Conservation (phyloP, 257 asterid genomes). For the Fraxinus anomala region DNA sequence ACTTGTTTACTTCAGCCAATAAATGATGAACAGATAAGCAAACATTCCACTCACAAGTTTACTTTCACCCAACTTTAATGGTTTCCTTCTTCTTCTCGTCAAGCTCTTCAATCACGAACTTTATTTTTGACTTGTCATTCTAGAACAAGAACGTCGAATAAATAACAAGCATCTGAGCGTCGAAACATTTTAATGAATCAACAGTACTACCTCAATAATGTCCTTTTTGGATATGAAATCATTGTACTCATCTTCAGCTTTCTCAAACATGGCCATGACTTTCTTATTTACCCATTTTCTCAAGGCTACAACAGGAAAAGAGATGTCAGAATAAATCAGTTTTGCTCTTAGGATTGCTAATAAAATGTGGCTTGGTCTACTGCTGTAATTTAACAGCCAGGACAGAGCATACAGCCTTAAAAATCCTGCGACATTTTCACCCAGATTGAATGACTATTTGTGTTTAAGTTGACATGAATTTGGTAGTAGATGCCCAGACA, state of each 20-base stretch:
- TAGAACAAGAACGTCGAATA: constrained; percentile 34
- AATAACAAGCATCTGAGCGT: constrained; percentile 25
- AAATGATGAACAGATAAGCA: constrained; percentile 3
- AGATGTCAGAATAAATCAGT: constrained; percentile 19
- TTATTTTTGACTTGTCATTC: constrained; percentile 92
- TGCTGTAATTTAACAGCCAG: neutral
- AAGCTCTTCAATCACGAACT: constrained; percentile 94
- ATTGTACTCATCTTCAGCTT: constrained; percentile 96
- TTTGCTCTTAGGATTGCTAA: neutral
- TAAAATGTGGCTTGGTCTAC: too few relatives aligned
- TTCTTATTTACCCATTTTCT: constrained; percentile 96
- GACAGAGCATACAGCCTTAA: neutral
- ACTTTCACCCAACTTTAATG: constrained; percentile 91
- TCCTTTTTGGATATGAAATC: constrained; percentile 90
- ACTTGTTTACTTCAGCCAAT: constrained; percentile 1
- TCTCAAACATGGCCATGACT: constrained; percentile 98
- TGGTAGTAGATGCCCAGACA: too few relatives aligned
- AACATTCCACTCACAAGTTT: constrained; percentile 60
- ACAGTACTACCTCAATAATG: constrained; percentile 77
- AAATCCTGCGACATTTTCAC: constrained; percentile 47
- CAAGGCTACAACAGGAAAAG: constrained; percentile 61
- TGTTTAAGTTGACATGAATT: too few relatives aligned
- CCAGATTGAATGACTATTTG: constrained; percentile 50
- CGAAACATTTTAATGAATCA: constrained; percentile 23
- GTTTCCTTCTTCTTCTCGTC: constrained; percentile 98